phyloP scores from a whole-genome alignment of 2,329 filamentous ascomycete genomes.

The Aspergillus ruber region DNA sequence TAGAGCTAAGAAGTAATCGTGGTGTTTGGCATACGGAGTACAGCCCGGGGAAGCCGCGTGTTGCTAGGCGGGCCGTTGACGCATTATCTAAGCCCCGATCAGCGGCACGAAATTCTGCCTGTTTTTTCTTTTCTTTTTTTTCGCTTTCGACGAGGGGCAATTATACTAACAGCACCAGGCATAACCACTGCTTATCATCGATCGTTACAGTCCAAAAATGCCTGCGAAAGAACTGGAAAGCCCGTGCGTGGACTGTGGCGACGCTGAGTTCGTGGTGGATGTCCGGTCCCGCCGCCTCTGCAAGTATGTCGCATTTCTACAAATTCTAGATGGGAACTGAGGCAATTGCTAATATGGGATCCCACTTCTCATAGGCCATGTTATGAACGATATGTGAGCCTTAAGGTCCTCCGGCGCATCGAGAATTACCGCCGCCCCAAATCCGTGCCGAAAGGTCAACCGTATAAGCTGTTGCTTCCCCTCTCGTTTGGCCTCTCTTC shows the following conservation, averaged over 20 bases:
- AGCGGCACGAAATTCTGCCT: constrained; percentile 11
- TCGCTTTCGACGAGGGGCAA: neutral
- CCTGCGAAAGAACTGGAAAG: constrained; percentile 24
- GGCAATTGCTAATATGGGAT: constrained; percentile 7
- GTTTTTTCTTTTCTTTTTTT: constrained; percentile 10
- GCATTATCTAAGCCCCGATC: constrained; percentile 23
- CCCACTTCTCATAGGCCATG: constrained; percentile 51
- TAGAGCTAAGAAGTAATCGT: constrained; percentile 5
- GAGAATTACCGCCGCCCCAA: constrained; percentile 53
- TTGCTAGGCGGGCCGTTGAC: constrained; percentile 14
- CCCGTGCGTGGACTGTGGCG: constrained; percentile 53
- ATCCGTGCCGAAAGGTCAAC: constrained; percentile 29
- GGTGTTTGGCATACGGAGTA: constrained; percentile 7
- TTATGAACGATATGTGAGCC: constrained; percentile 69
- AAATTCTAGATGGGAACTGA: constrained; percentile 1
- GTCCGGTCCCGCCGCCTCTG: constrained; percentile 57
- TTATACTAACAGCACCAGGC: neutral
- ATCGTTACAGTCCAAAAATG: constrained; percentile 16
- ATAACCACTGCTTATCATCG: neutral
- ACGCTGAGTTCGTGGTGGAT: constrained; percentile 44
- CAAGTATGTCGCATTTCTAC: constrained; percentile 37
- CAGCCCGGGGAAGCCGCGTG: constrained; percentile 17
- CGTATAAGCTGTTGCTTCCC: constrained; percentile 62
- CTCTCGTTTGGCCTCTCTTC: constrained; percentile 81
- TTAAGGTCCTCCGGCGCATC: constrained; percentile 75